phyloP scores from a whole-genome alignment of 139 green algal genomes.

The Tetraselmis striata region DNA sequence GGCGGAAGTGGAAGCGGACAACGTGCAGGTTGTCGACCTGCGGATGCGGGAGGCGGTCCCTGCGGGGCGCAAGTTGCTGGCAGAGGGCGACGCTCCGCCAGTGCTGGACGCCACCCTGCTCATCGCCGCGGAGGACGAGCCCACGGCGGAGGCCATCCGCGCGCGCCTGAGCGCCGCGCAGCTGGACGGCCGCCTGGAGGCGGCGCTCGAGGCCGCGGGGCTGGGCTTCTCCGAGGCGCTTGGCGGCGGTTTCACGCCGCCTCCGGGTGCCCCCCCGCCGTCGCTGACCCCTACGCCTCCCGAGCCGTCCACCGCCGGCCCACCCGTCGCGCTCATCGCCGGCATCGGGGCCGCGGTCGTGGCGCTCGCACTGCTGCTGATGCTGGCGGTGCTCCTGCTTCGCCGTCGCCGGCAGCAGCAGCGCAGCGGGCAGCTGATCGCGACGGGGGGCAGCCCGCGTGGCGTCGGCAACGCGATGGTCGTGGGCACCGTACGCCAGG shows the following conservation, averaged over 20 bases:
- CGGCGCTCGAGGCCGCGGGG: not conserved
- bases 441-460: not conserved
- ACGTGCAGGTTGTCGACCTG: not conserved
- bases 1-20: too few species aligned
- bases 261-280: too few species aligned
- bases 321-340: not conserved
- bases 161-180: not conserved
- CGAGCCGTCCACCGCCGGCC: not conserved
- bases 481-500: not conserved
- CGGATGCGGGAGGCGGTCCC: not conserved
- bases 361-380: not conserved
- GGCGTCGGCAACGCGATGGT: not conserved
- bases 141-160: not conserved
- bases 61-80: not conserved
- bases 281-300: not conserved
- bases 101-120: not conserved
- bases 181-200: not conserved
- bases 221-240: not conserved
- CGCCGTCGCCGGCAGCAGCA: not conserved
- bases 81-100: not conserved
- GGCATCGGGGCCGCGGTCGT: not conserved
- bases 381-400: not conserved
- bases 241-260: not conserved
- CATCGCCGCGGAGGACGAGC: not conserved
- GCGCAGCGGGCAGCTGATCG: not conserved